Evolutionary conservation across 371 early-diverging fungal genomes (phyloP).

Genomic region (Apophysomyces elegans): DNA sequence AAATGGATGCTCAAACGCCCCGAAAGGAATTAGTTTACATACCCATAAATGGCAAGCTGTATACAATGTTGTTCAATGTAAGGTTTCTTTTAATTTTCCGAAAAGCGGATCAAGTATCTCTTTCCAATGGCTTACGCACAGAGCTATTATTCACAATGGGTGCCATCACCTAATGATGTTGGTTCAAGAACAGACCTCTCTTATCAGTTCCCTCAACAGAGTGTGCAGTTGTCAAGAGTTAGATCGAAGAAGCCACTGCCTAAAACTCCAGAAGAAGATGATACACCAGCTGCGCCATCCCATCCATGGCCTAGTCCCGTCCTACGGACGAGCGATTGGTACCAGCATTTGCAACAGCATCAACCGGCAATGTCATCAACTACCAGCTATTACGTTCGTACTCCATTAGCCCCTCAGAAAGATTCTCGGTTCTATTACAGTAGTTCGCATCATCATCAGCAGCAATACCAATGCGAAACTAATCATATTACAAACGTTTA

Average conservation of each 20-base stretch:
- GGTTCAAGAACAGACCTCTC: not conserved
- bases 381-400: no score
- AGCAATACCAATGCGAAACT: not conserved
- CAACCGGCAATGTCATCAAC: not conserved
- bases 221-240: not conserved
- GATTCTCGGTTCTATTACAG: not conserved
- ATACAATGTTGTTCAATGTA: not conserved
- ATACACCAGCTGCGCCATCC: not conserved
- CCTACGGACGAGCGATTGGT: not conserved
- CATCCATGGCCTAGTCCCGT: not conserved
- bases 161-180: not conserved
- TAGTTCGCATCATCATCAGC: not conserved
- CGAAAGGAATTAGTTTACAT: constrained; percentile 8
- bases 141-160: not conserved
- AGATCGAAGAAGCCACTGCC: constrained; percentile 2
- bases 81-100: not conserved
- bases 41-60: constrained; percentile 4
- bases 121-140: constrained; percentile 6
- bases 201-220: not conserved
- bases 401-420: not conserved
- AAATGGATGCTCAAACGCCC: not conserved
- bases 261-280: not conserved
- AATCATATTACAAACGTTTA: not conserved
- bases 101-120: not conserved
- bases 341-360: not conserved